Evolutionary conservation across 352 stramenopile genomes (phyloP).

Genomic region (Globisporangium abappressorium): DNA sequence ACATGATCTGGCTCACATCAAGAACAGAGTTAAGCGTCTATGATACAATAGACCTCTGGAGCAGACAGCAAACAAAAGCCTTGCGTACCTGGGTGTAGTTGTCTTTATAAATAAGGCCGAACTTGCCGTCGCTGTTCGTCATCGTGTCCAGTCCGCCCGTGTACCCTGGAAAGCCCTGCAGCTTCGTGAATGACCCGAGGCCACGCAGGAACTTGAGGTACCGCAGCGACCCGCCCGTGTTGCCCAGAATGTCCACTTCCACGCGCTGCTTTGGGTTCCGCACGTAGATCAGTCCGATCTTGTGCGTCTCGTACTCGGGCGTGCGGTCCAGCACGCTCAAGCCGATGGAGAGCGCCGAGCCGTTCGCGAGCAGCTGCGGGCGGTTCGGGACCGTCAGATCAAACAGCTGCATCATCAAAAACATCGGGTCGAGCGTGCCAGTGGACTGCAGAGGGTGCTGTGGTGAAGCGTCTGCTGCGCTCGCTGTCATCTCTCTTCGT

Average conservation of each 20-base stretch:
- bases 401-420: constrained; percentile 85
- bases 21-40: background rate
- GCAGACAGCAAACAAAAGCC: background rate
- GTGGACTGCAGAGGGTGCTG: background rate
- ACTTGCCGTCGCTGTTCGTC: constrained; percentile 71
- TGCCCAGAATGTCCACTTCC: constrained; percentile 71
- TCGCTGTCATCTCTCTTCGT: constrained; percentile 8
- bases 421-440: constrained; percentile 47
- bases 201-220: constrained; percentile 75
- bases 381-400: constrained; percentile 53
- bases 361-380: constrained; percentile 59
- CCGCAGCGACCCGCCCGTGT: constrained; percentile 62
- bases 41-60: background rate
- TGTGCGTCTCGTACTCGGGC: constrained; percentile 82
- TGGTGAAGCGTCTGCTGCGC: background rate
- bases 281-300: constrained; percentile 82
- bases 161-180: constrained; percentile 67
- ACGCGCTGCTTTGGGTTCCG: constrained; percentile 47
- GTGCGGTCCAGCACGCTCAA: constrained; percentile 80
- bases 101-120: constrained; percentile 70
- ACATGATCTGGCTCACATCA: constrained; percentile 60
- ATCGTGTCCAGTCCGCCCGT: constrained; percentile 73
- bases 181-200: constrained; percentile 62
- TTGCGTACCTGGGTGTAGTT: constrained; percentile 53
- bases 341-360: constrained; percentile 48